Conservation (phyloP, 2,329 filamentous ascomycete genomes). For the Blastomyces percursus region DNA sequence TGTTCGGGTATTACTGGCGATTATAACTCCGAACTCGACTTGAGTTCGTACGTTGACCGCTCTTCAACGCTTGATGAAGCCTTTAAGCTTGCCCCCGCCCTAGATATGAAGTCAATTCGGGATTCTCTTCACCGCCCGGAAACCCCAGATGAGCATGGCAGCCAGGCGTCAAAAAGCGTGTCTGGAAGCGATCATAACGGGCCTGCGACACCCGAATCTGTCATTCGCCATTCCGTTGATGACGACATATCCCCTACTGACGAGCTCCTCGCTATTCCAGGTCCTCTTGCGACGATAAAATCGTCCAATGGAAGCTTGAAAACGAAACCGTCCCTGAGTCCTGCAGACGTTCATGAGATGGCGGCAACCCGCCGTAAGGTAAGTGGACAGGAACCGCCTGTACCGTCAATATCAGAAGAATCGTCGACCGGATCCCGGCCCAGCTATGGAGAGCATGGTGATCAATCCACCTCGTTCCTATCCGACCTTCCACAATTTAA, state of each 20-base stretch:
- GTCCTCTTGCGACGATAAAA: constrained; percentile 78
- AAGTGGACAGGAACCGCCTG: constrained; percentile 53
- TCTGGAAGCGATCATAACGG: constrained; percentile 45
- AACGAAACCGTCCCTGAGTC: constrained; percentile 77
- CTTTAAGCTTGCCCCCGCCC: constrained; percentile 15
- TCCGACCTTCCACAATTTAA: background rate
- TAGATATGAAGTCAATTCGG: constrained; percentile 27
- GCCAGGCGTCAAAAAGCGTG: constrained; percentile 23
- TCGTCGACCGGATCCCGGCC: background rate
- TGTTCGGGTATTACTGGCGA: constrained; percentile 34
- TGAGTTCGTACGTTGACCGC: constrained; percentile 45
- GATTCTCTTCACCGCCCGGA: constrained; percentile 32
- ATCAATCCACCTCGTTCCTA: background rate
- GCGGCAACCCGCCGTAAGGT: constrained; percentile 75
- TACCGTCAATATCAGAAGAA: constrained; percentile 7
- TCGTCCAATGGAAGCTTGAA: constrained; percentile 77
- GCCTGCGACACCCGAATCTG: constrained; percentile 72
- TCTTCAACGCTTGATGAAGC: constrained; percentile 23
- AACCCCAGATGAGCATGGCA: constrained; percentile 44
- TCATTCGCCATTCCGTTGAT: constrained; percentile 65
- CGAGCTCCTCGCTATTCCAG: constrained; percentile 49
- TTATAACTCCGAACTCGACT: constrained; percentile 35
- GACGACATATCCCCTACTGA: constrained; percentile 31
- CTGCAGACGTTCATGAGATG: constrained; percentile 74
- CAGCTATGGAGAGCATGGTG: background rate